These are phyloP conservation scores for Aureobasidium sp. DNA, from an alignment of 2,329 filamentous ascomycete species.

Conservation along the genomic window DNA sequence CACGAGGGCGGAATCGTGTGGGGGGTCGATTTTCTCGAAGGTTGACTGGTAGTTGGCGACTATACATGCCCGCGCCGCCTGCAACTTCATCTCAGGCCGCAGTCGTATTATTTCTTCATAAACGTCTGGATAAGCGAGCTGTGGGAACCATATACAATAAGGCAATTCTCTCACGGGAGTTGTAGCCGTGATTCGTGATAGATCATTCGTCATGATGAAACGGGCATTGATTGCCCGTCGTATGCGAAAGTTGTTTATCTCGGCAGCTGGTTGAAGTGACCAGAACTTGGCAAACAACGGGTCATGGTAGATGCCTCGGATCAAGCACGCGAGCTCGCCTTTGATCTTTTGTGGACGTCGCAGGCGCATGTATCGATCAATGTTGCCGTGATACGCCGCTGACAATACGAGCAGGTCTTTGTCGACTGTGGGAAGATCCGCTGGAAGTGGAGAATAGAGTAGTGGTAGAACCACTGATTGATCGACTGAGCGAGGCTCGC, in stretches of 20 bases:
- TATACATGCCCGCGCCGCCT: constrained; percentile 7
- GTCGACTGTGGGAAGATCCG: constrained; percentile 28
- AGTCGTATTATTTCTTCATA: neutral
- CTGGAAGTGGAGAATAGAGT: constrained; percentile 24
- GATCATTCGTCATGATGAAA: constrained; percentile 26
- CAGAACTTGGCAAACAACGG: constrained; percentile 31
- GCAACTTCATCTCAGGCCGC: neutral
- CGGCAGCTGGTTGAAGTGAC: constrained; percentile 3
- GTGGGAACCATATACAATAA: constrained; percentile 9
- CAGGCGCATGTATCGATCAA: constrained; percentile 33
- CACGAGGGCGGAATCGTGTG: constrained; percentile 3
- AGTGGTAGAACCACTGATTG: constrained; percentile 7
- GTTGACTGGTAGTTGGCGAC: constrained; percentile 1
- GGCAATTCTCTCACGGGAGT: neutral
- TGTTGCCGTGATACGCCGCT: constrained; percentile 31
- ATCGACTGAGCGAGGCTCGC: constrained; percentile 4
- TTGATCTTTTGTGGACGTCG: constrained; percentile 21
- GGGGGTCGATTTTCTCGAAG: constrained; percentile 3
- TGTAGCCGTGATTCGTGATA: constrained; percentile 14
- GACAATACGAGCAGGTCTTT: constrained; percentile 32
- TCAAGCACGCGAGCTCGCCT: constrained; percentile 22
- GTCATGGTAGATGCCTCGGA: constrained; percentile 32
- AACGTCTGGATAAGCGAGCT: neutral
- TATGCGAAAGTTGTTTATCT: neutral
- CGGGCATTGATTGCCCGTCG: constrained; percentile 20